These are phyloP conservation scores for Linnemannia zychae DNA, from an alignment of 192 early-diverging fungal genomes.

Conservation along the genomic window DNA sequence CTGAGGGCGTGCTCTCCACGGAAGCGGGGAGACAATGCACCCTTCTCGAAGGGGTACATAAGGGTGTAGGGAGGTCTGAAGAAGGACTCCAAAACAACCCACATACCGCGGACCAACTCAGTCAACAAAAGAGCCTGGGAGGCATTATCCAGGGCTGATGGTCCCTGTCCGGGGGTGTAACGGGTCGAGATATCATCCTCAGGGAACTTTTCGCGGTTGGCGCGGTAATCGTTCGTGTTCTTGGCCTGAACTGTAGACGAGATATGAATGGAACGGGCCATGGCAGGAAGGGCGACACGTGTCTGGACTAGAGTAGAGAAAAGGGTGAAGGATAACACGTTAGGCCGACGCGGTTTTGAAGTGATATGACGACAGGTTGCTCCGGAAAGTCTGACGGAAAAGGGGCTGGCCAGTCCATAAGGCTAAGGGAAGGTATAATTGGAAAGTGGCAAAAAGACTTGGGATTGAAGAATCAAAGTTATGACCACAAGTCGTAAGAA, in stretches of 20 bases:
- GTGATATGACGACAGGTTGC: background rate
- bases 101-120: slow-evolving; percentile 93
- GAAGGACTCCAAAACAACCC: slow-evolving; percentile 91
- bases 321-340: slow-evolving; percentile 1
- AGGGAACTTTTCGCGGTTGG: slow-evolving; percentile 52
- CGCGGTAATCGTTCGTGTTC: slow-evolving; percentile 54
- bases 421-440: background rate
- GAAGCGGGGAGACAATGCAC: slow-evolving; percentile 92
- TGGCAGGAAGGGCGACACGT: slow-evolving; percentile 45
- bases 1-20: slow-evolving; percentile 97
- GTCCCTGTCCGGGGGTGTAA: slow-evolving; percentile 37
- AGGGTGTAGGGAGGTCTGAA: slow-evolving; percentile 97
- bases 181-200: slow-evolving; percentile 52
- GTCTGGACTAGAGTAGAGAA: slow-evolving; percentile 32
- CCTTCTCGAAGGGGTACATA: slow-evolving; percentile 97
- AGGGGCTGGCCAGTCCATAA: background rate
- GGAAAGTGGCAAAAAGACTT: background rate
- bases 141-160: slow-evolving; percentile 61
- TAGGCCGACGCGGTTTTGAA: background rate
- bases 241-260: slow-evolving; percentile 34
- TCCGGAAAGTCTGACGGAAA: background rate
- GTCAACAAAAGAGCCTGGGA: slow-evolving; percentile 91
- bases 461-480: background rate
- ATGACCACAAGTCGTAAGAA: background rate
- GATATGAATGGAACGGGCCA: slow-evolving; percentile 46